Conservation (phyloP, 306 rosid species). For the Aeschynomene evenia region DNA sequence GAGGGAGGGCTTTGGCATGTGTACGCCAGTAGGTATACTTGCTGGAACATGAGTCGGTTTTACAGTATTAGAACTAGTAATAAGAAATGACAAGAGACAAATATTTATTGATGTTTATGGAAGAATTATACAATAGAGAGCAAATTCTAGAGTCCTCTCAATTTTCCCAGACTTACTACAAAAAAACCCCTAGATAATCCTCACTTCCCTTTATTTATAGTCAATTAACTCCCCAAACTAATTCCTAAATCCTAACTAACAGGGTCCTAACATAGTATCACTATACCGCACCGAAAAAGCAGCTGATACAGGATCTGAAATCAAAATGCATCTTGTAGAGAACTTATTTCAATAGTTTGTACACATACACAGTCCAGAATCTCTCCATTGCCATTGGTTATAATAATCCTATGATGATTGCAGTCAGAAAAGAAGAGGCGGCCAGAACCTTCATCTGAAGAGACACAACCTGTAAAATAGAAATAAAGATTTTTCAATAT, state of each 20-base stretch:
- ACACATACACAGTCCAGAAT: constrained; percentile 78
- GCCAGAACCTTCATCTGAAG: constrained; percentile 66
- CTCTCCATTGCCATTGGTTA: constrained; percentile 62
- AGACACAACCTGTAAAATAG: constrained; percentile 64
- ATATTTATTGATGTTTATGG: too few relatives aligned
- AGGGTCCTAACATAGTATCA: too few relatives aligned
- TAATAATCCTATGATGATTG: constrained; percentile 84
- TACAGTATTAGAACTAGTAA: too few relatives aligned
- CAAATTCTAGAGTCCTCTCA: too few relatives aligned
- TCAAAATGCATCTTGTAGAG: constrained; percentile 21
- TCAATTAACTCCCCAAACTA: too few relatives aligned
- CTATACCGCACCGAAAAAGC: neutral
- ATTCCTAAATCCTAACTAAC: too few relatives aligned
- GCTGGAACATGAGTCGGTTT: constrained; percentile 7
- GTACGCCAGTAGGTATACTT: neutral
- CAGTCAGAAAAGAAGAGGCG: constrained; percentile 87
- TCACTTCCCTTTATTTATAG: too few relatives aligned
- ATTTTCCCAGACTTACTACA: too few relatives aligned
- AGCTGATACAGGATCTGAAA: constrained; percentile 20
- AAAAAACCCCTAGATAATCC: too few relatives aligned
- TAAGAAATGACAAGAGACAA: too few relatives aligned
- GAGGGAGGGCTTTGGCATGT: neutral
- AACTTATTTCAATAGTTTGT: constrained; percentile 24
- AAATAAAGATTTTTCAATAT: constrained; percentile 19
- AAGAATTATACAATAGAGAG: too few relatives aligned